Conservation (phyloP, 75 land plant genomes). For the Cupressus sempervirens region DNA sequence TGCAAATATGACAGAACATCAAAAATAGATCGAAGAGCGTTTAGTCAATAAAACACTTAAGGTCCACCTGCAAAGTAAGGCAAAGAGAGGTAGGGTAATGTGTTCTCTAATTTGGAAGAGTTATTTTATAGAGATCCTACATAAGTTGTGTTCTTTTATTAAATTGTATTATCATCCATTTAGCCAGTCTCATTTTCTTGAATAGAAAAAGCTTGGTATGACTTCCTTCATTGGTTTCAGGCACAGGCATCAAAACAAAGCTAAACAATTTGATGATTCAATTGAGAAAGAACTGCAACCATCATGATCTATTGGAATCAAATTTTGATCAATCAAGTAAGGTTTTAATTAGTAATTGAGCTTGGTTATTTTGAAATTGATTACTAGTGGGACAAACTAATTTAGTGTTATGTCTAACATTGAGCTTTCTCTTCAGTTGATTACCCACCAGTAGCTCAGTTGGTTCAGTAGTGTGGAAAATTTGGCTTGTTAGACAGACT, state of each 20-base stretch:
- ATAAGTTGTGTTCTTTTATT: too few relatives aligned
- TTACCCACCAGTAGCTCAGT: constrained; percentile 72
- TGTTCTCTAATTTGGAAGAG: too few relatives aligned
- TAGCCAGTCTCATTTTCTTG: too few relatives aligned
- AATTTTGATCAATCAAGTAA: constrained; percentile 57
- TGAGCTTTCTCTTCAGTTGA: constrained; percentile 28
- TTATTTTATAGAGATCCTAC: too few relatives aligned
- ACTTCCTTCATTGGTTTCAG: constrained; percentile 72
- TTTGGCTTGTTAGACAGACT: constrained; percentile 70
- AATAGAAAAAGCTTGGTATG: too few relatives aligned
- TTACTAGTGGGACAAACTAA: too few relatives aligned
- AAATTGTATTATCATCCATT: too few relatives aligned
- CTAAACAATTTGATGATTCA: constrained; percentile 72
- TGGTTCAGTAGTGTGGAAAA: constrained; percentile 56
- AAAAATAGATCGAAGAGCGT: too few relatives aligned
- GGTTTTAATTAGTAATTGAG: not conserved
- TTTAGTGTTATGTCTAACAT: not conserved
- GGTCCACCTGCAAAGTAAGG: too few relatives aligned
- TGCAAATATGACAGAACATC: too few relatives aligned
- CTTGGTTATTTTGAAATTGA: not conserved
- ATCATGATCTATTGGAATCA: constrained; percentile 78
- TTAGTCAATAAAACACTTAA: too few relatives aligned
- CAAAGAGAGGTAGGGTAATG: too few relatives aligned
- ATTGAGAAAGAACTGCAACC: constrained; percentile 88
- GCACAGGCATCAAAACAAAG: constrained; percentile 57